These are phyloP conservation scores for Cladobotryum mycophilum DNA, from an alignment of 2,329 filamentous ascomycete species.

Conservation along the genomic window DNA sequence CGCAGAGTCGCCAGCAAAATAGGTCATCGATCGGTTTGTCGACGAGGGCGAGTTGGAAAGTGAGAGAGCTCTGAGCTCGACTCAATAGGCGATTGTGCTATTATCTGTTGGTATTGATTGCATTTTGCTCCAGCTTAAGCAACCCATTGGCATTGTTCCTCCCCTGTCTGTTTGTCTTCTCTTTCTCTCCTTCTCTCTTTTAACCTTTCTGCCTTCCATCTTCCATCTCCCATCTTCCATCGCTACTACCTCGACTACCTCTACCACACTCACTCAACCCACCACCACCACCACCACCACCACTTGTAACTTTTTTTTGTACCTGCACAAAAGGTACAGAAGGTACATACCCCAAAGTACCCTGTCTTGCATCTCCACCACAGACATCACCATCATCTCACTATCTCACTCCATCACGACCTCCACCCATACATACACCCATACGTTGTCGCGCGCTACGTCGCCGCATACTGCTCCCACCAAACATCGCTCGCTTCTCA, in stretches of 20 bases:
- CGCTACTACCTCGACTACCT: no score
- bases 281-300: no score
- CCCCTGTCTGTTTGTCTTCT: background rate
- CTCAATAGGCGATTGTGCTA: background rate
- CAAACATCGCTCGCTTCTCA: conserved; percentile 9
- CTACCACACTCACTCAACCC: no score
- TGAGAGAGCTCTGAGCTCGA: conserved; percentile 2
- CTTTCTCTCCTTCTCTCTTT: background rate
- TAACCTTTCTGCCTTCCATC: background rate
- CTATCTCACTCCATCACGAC: background rate
- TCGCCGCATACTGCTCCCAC: background rate
- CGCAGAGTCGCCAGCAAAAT: conserved; percentile 1
- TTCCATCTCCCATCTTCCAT: background rate
- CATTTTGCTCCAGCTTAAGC: no score
- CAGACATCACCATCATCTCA: background rate
- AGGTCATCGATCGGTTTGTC: background rate
- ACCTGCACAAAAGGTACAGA: no score
- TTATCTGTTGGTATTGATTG: background rate
- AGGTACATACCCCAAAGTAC: no score
- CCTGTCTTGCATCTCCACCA: background rate
- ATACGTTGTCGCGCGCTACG: conserved; percentile 17
- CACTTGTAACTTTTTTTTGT: no score
- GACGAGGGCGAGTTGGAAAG: background rate
- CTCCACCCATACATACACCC: conserved; percentile 7
- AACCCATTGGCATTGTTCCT: background rate